Percentiles rank a stretch among this genome's conserved stretches.
Conservation (phyloP, 129 eudicot species). For the Logfia minima region DNA sequence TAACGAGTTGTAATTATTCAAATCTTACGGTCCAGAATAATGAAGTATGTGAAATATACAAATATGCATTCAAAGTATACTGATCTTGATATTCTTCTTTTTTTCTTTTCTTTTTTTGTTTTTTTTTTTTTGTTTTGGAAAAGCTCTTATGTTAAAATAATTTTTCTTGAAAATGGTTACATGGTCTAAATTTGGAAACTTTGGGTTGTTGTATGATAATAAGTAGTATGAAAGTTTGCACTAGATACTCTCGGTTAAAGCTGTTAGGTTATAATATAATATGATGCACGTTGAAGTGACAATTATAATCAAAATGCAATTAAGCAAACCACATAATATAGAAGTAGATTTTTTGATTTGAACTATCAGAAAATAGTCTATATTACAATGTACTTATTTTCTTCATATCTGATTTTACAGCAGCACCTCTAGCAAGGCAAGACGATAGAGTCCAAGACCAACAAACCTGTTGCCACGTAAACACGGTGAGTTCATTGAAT, state of each 20-base stretch:
- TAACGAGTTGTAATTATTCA: neutral
- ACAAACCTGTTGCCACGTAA: neutral
- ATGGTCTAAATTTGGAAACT: neutral
- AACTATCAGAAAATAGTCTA: too few relatives aligned
- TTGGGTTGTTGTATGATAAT: neutral
- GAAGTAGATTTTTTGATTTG: too few relatives aligned
- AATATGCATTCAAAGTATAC: neutral
- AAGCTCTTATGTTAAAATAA: too few relatives aligned
- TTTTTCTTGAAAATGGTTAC: neutral
- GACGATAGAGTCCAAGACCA: neutral
- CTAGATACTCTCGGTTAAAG: neutral
- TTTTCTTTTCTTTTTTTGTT: too few relatives aligned
- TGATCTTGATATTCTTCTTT: too few relatives aligned
- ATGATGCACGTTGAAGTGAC: neutral
- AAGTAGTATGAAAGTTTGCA: neutral
- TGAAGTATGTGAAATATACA: too few relatives aligned
- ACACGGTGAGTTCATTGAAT: neutral
- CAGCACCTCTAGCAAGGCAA: neutral
- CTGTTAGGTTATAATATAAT: neutral
- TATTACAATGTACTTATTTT: neutral
- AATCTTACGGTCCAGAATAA: too few relatives aligned
- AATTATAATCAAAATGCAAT: neutral
- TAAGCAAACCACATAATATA: neutral
- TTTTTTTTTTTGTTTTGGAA: too few relatives aligned
- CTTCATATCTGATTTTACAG: neutral